Base-by-base conservation (phyloP, 306 rosid species). In the Cyclanthera cordifolia region DNA sequence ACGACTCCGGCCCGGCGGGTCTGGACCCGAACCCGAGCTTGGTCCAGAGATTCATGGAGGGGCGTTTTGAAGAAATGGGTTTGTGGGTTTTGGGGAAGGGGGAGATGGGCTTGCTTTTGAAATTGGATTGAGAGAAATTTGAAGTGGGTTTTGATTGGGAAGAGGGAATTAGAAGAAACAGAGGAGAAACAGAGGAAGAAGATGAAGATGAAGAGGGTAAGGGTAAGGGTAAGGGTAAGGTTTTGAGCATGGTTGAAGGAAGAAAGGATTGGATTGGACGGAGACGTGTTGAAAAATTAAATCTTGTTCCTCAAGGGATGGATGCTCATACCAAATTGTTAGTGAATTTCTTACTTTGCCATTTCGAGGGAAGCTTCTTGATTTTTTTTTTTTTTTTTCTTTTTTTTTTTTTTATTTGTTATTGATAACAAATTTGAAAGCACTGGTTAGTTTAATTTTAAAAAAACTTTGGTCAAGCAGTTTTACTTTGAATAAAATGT, bases 31-130 rank as follows among this genome's bases (percentile, higher is more conserved):
- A 85, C 25, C 96, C 93, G 25, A 89, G 85, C 77, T 73, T 85
- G 84, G 73, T 87, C 79, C 85, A 73, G 77, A 92, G 57, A 83
- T 87, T 92, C 98, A 92, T 92, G 75, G 87, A 68, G 72, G 89
- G 72, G 39, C 45, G 74, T 75, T 12, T 64, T 53, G 61, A 34
- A 55, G 84, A 67, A 74, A 75, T 43, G 66, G 60, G 56, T 8
- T 81, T 58, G 57, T 16, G 78, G 53, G 85, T 79, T 66, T 64
- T 76, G 16, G 88, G 79, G 78, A 79, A 77, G 21, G 74, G 57
- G 65, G 82, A 79, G 52, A 66, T 43, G 43, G 75, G 65, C 57
- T 79, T 75, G 71, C 32, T 37, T 23, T 20, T 23, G 69, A 75
- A 46, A 27, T 53, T 46, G 55, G 69, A 45, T 45, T 79, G 80